These are phyloP conservation scores for Albatrellus ellisii DNA, from an alignment of 768 basidiomycete species.

Conservation along the genomic window DNA sequence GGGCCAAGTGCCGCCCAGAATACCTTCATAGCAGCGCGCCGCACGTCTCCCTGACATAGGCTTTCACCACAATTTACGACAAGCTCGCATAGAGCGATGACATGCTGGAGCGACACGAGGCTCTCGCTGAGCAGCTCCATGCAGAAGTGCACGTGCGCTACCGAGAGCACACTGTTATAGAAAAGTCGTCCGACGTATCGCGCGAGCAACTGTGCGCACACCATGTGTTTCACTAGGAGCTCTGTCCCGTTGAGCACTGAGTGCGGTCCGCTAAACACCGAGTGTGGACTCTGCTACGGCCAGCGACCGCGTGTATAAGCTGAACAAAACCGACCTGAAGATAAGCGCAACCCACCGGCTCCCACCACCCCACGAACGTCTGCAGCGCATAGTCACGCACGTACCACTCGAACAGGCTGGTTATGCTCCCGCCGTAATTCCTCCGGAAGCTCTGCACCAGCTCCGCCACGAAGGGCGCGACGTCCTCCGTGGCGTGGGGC, in stretches of 20 bases:
- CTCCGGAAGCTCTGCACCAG: not conserved
- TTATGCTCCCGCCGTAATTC: not conserved
- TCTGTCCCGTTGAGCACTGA: no score
- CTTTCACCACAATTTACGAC: not conserved
- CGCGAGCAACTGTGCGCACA: not conserved
- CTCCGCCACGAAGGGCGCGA: not conserved
- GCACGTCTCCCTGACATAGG: not conserved
- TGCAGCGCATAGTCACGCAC: conserved; percentile 1
- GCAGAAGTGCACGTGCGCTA: not conserved
- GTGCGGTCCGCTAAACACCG: no score
- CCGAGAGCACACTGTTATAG: not conserved
- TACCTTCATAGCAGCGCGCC: not conserved
- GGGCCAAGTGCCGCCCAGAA: not conserved
- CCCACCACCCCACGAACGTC: conserved; percentile 3
- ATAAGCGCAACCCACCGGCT: not conserved
- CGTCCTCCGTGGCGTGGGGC: not conserved
- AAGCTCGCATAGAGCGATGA: not conserved
- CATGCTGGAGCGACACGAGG: not conserved
- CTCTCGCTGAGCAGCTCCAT: not conserved
- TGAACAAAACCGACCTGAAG: no score
- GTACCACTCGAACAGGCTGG: not conserved
- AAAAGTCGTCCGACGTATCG: not conserved
- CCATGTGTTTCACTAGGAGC: not conserved
- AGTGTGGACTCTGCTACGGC: no score
- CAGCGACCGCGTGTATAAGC: no score